Conservation (phyloP, 2,329 filamentous ascomycete species). For the Diaporthe longicolla region DNA sequence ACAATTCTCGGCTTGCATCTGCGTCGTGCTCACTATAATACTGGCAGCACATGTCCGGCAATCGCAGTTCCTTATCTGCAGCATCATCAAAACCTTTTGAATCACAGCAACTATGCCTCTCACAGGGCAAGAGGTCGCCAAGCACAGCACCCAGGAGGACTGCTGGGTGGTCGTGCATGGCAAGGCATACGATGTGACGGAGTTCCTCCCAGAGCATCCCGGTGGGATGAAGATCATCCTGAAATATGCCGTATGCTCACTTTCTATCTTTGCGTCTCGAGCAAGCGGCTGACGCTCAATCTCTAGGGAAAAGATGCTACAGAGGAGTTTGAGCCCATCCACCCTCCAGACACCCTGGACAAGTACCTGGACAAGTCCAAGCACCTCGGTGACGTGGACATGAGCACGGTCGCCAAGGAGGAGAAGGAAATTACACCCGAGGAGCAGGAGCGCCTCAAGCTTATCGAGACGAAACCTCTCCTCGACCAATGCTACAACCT, state of each 20-base stretch:
- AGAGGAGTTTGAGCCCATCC: constrained; percentile 90
- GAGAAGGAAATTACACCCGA: constrained; percentile 75
- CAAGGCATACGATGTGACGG: constrained; percentile 90
- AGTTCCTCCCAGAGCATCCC: constrained; percentile 92
- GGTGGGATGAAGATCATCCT: constrained; percentile 94
- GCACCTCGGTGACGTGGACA: constrained; percentile 91
- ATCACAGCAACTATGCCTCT: constrained; percentile 56
- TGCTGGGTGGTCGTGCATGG: constrained; percentile 94
- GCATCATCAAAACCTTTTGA: background rate
- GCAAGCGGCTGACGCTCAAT: constrained; percentile 7
- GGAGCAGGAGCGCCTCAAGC: constrained; percentile 77
- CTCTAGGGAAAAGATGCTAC: constrained; percentile 89
- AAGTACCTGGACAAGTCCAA: constrained; percentile 88
- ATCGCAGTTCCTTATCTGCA: background rate
- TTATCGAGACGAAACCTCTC: constrained; percentile 81
- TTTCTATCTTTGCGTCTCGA: too few relatives aligned
- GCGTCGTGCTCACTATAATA: background rate
- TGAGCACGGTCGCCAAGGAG: constrained; percentile 78
- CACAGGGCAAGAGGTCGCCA: constrained; percentile 67
- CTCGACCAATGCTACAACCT: constrained; percentile 93
- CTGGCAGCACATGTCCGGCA: background rate
- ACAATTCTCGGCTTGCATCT: background rate
- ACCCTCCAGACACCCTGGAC: constrained; percentile 88
- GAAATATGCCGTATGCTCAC: constrained; percentile 80
- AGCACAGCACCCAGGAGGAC: constrained; percentile 86